Base-by-base conservation (phyloP, 2,329 filamentous ascomycete species). In the Exserohilum rostratum region DNA sequence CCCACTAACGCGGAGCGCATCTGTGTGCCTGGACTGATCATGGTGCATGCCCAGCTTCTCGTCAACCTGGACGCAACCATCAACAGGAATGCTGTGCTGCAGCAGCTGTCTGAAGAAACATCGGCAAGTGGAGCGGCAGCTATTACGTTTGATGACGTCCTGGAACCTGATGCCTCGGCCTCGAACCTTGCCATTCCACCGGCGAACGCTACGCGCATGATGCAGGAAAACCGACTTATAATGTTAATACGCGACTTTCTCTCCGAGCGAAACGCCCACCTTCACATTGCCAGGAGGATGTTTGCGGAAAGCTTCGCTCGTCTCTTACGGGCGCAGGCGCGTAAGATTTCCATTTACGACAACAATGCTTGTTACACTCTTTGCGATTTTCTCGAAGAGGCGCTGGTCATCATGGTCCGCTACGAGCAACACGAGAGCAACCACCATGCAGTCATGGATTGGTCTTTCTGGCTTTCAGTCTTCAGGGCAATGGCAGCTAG, bases 331-430 rank as follows among this genome's bases (percentile, higher is more conserved):
- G 87, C 88, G 0, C 85, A 89, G 2, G 87, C 91, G 1, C 86
- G 87, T 61, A 87, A 85, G 61, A 93, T 89, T 0, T 93, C 91
- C 0, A 81, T 90, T 50, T 96, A 89, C 70, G 88, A 96, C 71
- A 90, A 91, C 69, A 86, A 86, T 59, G 89, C 91, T 15, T 96
- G 91, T 73, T 95, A 95, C 70, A 90, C 91, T 9, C 80, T 96
- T n/a, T 93, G 92, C 70, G 93, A 97, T 72, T 92, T 96, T 61
- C 79, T 96, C 22, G 91, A 96, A 70, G 92, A 96, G 74, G 83
- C 88, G 1, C 79, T 96, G 46, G 79, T 85, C 13, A 87, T 91
- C 35, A 79, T 89, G 55, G 79, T 85, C 35, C 82, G 85, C 49
- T 90, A 87, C 75, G 84, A 77, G 74, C 80, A 70, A 69, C 77